Conservation (phyloP, 768 basidiomycete genomes). For the Phlebiopsis flavidoalba region DNA sequence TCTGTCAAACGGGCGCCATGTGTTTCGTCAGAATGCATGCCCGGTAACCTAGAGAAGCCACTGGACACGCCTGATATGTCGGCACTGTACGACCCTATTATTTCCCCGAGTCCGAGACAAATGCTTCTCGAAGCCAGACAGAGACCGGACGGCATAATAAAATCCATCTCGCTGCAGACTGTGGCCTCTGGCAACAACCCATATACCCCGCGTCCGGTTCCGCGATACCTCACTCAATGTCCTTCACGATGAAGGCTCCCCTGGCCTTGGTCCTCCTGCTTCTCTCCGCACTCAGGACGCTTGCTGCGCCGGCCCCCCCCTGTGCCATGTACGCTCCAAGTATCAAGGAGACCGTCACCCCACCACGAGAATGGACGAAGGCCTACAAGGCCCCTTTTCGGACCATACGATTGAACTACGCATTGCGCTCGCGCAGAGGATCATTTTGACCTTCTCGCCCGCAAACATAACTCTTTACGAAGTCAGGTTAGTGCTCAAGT, state of each 20-base stretch:
- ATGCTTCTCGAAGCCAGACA: background rate
- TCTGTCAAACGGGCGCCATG: background rate
- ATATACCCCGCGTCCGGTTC: background rate
- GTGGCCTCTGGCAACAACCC: background rate
- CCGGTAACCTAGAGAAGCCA: background rate
- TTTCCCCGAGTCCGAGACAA: background rate
- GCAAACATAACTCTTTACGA: constrained; percentile 48
- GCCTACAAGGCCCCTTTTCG: constrained; percentile 37
- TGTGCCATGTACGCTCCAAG: constrained; percentile 12
- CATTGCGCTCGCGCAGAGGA: constrained; percentile 51
- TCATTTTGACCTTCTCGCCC: constrained; percentile 46
- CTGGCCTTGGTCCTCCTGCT: background rate
- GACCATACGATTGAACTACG: constrained; percentile 46
- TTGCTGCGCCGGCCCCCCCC: background rate
- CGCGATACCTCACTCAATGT: background rate
- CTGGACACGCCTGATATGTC: background rate
- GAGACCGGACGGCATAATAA: background rate
- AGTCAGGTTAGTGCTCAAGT: constrained; percentile 25
- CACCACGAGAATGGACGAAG: constrained; percentile 47
- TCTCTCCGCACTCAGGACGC: background rate
- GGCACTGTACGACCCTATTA: background rate
- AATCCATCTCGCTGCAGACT: background rate
- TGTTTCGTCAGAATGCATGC: background rate
- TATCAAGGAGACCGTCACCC: constrained; percentile 44
- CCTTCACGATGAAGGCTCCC: background rate